Percentiles rank a stretch among this genome's conserved stretches.
These are phyloP conservation scores for Yamadazyma sp. DNA, from an alignment of 1,139 yeast species.

Conservation along the genomic window DNA sequence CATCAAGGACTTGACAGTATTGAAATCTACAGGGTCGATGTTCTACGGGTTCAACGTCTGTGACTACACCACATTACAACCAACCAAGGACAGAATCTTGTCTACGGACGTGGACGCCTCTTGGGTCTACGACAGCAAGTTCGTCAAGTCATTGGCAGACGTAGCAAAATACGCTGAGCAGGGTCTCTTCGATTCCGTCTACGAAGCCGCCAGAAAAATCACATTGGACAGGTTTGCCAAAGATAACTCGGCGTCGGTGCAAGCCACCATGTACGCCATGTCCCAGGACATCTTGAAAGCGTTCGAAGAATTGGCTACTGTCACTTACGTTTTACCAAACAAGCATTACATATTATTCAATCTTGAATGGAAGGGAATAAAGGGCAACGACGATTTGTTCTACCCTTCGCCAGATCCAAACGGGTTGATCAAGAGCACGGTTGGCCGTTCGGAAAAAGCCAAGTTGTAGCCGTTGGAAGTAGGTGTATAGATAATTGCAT, in stretches of 20 bases:
- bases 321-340: slow-evolving; percentile 79
- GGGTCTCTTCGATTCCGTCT: slow-evolving; percentile 67
- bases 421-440: slow-evolving; percentile 85
- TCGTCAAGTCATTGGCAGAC: slow-evolving; percentile 48
- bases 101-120: slow-evolving; percentile 82
- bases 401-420: slow-evolving; percentile 93
- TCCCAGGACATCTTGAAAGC: slow-evolving; percentile 63
- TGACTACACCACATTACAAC: slow-evolving; percentile 84
- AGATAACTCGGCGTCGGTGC: slow-evolving; percentile 88
- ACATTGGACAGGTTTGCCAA: slow-evolving; percentile 78
- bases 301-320: slow-evolving; percentile 59
- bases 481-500: not conserved
- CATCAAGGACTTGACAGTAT: slow-evolving; percentile 79
- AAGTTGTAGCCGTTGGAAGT: slow-evolving; percentile 36
- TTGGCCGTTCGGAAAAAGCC: slow-evolving; percentile 54
- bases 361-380: slow-evolving; percentile 80
- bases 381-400: slow-evolving; percentile 76
- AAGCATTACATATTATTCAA: slow-evolving; percentile 84
- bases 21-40: slow-evolving; percentile 93
- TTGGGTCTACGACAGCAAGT: slow-evolving; percentile 64
- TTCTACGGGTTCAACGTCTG: slow-evolving; percentile 83
- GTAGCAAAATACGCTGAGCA: slow-evolving; percentile 53
- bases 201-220: slow-evolving; percentile 57
- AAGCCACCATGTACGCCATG: slow-evolving; percentile 96
- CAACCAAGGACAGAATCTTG: slow-evolving; percentile 79